A percentile compares a stretch with the other conserved stretches of the same genome.
Evolutionary conservation across 1,139 yeast species (phyloP).

Genomic region (Eremothecium coryli): DNA sequence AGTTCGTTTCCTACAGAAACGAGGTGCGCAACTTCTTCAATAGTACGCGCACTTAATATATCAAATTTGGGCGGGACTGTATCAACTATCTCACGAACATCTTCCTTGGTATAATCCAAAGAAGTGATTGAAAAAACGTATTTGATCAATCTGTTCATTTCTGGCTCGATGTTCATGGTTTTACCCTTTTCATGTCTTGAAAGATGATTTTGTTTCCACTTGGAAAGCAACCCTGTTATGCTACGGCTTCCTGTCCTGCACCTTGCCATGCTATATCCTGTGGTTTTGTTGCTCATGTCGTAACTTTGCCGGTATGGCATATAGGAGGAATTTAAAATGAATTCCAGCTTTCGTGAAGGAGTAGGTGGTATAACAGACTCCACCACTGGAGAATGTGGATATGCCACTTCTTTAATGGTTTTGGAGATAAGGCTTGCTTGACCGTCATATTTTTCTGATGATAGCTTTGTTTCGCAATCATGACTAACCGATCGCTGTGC

Average conservation of each 20-base stretch:
- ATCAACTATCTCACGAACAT: conserved; percentile 18
- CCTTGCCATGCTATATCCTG: conserved; percentile 3
- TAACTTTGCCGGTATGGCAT: conserved; percentile 13
- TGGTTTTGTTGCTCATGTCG: not conserved
- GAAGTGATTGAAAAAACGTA: conserved; percentile 36
- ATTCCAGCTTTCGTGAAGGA: conserved; percentile 57
- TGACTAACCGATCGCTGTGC: not conserved
- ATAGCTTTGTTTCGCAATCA: not conserved
- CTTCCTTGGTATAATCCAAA: conserved; percentile 18
- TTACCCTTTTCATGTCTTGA: conserved; percentile 2
- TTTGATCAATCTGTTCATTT: conserved; percentile 32
- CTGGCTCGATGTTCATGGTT: conserved; percentile 12
- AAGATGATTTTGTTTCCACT: conserved; percentile 27
- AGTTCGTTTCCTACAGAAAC: conserved; percentile 32
- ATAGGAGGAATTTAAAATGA: conserved; percentile 24
- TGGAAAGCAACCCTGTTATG: conserved; percentile 22
- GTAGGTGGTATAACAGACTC: conserved; percentile 50
- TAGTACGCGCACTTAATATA: conserved; percentile 66
- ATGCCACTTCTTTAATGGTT: conserved; percentile 28
- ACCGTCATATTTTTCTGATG: conserved; percentile 10
- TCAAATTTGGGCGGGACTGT: conserved; percentile 48
- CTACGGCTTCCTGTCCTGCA: conserved; percentile 14
- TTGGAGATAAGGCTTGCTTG: conserved; percentile 24
- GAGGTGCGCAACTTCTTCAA: conserved; percentile 54
- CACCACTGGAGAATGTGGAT: conserved; percentile 37